Percentiles rank a stretch among this genome's conserved stretches.
Evolutionary conservation across 1,139 yeast genomes (phyloP).

Genomic region (Kluyveromyces marxianus): DNA sequence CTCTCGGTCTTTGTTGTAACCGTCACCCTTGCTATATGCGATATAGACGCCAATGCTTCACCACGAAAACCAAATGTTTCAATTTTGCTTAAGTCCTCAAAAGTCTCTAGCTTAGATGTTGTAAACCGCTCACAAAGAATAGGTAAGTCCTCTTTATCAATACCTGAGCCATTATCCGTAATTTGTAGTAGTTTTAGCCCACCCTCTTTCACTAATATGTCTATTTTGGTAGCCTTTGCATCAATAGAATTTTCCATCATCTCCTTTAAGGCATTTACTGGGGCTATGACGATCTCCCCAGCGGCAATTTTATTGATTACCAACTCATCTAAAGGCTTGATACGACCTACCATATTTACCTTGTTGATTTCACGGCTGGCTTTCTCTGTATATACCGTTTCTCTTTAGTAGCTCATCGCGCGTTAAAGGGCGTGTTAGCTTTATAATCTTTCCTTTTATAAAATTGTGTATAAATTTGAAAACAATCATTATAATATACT

Average conservation of each 20-base stretch:
- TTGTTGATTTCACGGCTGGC: background rate
- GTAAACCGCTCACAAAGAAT: constrained; percentile 59
- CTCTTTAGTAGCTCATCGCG: background rate
- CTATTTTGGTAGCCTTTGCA: constrained; percentile 60
- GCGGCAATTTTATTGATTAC: constrained; percentile 94
- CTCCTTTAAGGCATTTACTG: constrained; percentile 78
- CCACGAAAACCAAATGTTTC: constrained; percentile 75
- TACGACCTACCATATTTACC: background rate
- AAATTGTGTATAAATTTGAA: too few relatives aligned
- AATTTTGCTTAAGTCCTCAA: constrained; percentile 45
- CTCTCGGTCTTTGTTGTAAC: constrained; percentile 66
- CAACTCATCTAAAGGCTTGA: constrained; percentile 20
- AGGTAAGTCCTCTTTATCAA: constrained; percentile 49
- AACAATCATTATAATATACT: too few relatives aligned
- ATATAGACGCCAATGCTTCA: constrained; percentile 67
- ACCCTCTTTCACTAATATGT: constrained; percentile 54
- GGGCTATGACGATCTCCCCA: constrained; percentile 91
- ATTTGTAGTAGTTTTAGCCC: constrained; percentile 58
- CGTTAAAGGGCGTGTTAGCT: background rate
- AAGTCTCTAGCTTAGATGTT: constrained; percentile 56
- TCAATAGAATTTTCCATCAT: constrained; percentile 75
- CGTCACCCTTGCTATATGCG: constrained; percentile 58
- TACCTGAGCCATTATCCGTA: constrained; percentile 74
- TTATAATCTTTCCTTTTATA: too few relatives aligned
- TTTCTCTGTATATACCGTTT: background rate